Base-by-base conservation (phyloP, 306 rosid species). In the Dicorynia guianensis region DNA sequence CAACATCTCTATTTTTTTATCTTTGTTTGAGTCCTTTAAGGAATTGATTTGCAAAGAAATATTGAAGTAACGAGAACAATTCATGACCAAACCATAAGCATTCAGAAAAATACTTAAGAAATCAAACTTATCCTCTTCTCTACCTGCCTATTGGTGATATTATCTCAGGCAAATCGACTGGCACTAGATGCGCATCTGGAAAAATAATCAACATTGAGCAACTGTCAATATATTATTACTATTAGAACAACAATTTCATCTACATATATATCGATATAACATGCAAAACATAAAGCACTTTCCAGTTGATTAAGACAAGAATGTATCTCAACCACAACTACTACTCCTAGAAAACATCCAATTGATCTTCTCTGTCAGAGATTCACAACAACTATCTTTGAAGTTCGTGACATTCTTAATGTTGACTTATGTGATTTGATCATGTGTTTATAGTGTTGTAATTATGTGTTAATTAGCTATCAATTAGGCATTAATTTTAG, bases 131-230 rank as follows among this genome's bases (percentile, higher is more conserved):
- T 48, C 48, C 63, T 60, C 69, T 48, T 88, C 73, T 63, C 58
- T 90, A 94, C 98, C 98, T 89, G 81, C 88, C 86, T 8, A 94
- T 88, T 84, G 81, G 69, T 39, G 97, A 84, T 47, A 79, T 33
- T 52, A 85, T 84, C 84, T 92, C 98, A 11, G 97, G 97, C 84
- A 94, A 84, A 64, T 94, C 95, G 47, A 91, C 90, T 36, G 98
- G 95, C 61, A 94, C 70, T 57, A 94, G 84, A 82, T 94, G 98
- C 36, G 95, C 97, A 79, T 90, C 98, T 94, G 89, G 58, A 81
- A 72, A 81, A 54, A 40, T 4, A 7, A 57, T 34, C 61, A 65
- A 55, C 7, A 58, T 67, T 47, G 57, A 69, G 53, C 35, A 55
- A 62, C 48, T 60, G 62, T 76, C 44, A 63, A 63, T 47, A 53